Evolutionary conservation across 2,329 filamentous ascomycete genomes (phyloP), one percentile per base, ranked within the genome.

Genomic region (Trichothecium roseum): DNA sequence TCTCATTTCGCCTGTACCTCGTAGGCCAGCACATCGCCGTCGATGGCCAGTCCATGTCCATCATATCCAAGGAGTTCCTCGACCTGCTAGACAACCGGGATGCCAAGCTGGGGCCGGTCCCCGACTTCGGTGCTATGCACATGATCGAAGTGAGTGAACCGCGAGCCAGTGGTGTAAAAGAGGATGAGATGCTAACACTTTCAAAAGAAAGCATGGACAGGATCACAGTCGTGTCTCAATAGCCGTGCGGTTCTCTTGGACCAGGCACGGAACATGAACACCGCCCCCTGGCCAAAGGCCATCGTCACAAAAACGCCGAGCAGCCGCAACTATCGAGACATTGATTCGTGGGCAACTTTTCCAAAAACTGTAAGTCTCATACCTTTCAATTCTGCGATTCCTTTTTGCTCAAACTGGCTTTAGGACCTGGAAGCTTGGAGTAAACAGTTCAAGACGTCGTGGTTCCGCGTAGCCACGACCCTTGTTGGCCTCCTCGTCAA

Each of bases 11-110:
- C 16, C 35, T 40, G 1, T 38, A 40, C 17, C 12, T 37, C 10
- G 22, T 33, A 16, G 39, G 34, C 15, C 41, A 42, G 17, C 41
- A 42, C 32, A 42, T 42, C 29, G 36, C 34, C 29, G 36, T 42
- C 18, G 41, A 42, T 24, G 41, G 41, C 5, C 30, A 33, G 5
- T 37, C 36, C n/a, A 42, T 42, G 41, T 38, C 38, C 30, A 30
- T 34, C 10, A 32, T 42, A 9, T 42, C 41, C 5, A 31, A 32
- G 7, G 38, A 42, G 22, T 32, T 42, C 28, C 18, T 42, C 3
- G 31, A 39, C 8, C 28, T 40, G 17, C 6, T 37, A 14, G 35
- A 32, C 7, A 29, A 32, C 27, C 24, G 26, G 12, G 28, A 34
- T 4, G 20, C 18, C 5, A 26, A 27, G 18, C 18, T 37, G 13